phyloP scores from a whole-genome alignment of 768 basidiomycete genomes.

The Tephrocybe rancida region DNA sequence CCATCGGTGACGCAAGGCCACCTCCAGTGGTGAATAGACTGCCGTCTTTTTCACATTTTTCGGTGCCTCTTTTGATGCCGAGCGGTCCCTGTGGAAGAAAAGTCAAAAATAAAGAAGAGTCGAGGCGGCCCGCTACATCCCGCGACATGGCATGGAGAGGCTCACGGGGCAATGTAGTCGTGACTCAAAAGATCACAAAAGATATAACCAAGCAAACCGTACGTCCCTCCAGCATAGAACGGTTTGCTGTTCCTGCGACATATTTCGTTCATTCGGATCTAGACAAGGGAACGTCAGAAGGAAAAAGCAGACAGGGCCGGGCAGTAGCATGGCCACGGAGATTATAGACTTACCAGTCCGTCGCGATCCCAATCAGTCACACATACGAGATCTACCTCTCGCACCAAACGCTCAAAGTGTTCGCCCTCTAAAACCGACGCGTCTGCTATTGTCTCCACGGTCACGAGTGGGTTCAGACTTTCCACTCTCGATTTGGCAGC shows the following conservation, averaged over 20 bases:
- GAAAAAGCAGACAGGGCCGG: conserved; percentile 6
- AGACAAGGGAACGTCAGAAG: conserved; percentile 11
- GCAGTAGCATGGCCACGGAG: conserved; percentile 6
- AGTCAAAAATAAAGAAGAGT: conserved; percentile 15
- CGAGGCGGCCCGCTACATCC: conserved; percentile 11
- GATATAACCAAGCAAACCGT: conserved; percentile 90
- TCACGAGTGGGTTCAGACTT: conserved; percentile 90
- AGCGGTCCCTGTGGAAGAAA: conserved; percentile 54
- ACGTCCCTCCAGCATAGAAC: conserved; percentile 91
- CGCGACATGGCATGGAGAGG: conserved; percentile 12
- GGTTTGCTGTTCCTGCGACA: conserved; percentile 76
- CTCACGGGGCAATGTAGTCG: conserved; percentile 85
- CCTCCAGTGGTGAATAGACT: conserved; percentile 64
- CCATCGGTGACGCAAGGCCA: conserved; percentile 73
- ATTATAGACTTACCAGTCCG: conserved; percentile 59
- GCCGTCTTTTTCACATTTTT: conserved; percentile 63
- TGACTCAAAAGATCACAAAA: conserved; percentile 92
- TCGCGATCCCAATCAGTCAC: conserved; percentile 78
- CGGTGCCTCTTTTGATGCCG: conserved; percentile 55
- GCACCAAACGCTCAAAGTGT: conserved; percentile 59
- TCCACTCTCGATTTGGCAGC: conserved; percentile 85
- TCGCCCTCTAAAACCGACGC: conserved; percentile 48
- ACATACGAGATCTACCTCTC: conserved; percentile 81
- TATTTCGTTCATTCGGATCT: conserved; percentile 81
- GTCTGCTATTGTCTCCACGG: conserved; percentile 68